These are phyloP conservation scores for Hsuehochloa calcarea DNA, from an alignment of 176 grass and related monocot species.

Conservation along the genomic window DNA sequence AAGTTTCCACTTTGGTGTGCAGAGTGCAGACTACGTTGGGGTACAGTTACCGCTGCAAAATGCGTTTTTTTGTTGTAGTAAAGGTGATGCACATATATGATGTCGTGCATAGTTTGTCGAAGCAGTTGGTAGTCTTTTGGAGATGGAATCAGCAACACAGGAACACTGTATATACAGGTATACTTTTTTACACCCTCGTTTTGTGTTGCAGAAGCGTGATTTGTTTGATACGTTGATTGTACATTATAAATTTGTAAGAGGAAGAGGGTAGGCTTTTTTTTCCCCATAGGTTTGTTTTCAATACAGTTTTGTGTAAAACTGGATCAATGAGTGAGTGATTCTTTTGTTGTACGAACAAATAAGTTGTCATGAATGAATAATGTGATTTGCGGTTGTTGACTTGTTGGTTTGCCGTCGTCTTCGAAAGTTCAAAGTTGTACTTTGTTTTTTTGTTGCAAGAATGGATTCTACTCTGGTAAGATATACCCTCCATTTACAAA, in stretches of 20 bases:
- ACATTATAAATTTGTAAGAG: neutral
- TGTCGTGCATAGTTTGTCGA: slow-evolving; percentile 37
- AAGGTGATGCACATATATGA: slow-evolving; percentile 22
- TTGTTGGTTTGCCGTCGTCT: neutral
- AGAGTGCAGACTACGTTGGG: slow-evolving; percentile 8
- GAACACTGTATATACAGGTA: slow-evolving; percentile 17
- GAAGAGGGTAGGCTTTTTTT: neutral
- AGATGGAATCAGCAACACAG: slow-evolving; percentile 14
- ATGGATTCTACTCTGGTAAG: no score
- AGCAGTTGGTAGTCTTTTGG: neutral
- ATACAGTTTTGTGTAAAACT: neutral
- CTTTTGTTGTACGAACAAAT: slow-evolving; percentile 32
- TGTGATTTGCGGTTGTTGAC: neutral
- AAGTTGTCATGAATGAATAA: neutral
- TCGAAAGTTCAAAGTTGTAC: neutral
- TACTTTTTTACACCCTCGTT: neutral
- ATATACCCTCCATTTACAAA: no score
- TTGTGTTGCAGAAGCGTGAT: neutral
- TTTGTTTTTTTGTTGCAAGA: no score
- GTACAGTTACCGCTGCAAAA: neutral
- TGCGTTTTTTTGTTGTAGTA: neutral
- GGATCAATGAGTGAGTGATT: neutral
- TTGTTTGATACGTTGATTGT: slow-evolving; percentile 16
- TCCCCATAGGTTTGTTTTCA: neutral
- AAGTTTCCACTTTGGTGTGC: neutral